Conservation (phyloP, 768 basidiomycete genomes). For the Tulasnella sp. region DNA sequence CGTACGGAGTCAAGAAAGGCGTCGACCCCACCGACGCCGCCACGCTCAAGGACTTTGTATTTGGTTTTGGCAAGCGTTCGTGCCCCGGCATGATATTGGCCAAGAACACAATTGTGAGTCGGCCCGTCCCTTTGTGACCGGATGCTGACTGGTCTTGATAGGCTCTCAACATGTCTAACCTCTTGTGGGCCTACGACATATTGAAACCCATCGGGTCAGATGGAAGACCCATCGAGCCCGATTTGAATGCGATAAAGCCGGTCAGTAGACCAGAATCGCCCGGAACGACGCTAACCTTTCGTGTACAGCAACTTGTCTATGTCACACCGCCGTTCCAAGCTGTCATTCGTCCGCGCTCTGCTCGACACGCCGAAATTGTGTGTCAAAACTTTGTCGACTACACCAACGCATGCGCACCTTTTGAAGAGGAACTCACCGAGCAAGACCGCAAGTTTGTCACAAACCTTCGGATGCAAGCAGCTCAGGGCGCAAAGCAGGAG, state of each 20-base stretch:
- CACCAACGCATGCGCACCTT: neutral
- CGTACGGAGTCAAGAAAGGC: neutral
- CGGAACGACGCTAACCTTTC: too few species aligned
- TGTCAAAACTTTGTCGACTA: constrained; percentile 8
- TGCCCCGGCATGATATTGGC: constrained; percentile 3
- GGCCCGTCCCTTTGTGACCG: neutral
- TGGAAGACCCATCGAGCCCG: constrained; percentile 1
- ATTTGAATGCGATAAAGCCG: constrained; percentile 4
- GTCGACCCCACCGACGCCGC: neutral
- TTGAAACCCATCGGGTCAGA: neutral
- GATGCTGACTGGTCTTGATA: neutral
- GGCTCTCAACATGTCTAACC: neutral
- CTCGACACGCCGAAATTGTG: constrained; percentile 3
- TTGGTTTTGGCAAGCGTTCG: neutral
- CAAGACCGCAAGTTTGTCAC: neutral
- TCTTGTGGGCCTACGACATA: constrained; percentile 10
- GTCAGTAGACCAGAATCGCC: neutral
- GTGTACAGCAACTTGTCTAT: neutral
- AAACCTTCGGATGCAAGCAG: neutral
- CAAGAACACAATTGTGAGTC: constrained; percentile 1
- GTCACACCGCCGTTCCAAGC: neutral
- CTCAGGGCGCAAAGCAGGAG: neutral
- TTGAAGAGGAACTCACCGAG: neutral
- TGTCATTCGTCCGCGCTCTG: neutral
- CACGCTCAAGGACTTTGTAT: constrained; percentile 6